Percentiles rank a stretch among this genome's conserved stretches.
phyloP scores from a whole-genome alignment of 345 rosid genomes.

The Eucalyptus pauciflora region DNA sequence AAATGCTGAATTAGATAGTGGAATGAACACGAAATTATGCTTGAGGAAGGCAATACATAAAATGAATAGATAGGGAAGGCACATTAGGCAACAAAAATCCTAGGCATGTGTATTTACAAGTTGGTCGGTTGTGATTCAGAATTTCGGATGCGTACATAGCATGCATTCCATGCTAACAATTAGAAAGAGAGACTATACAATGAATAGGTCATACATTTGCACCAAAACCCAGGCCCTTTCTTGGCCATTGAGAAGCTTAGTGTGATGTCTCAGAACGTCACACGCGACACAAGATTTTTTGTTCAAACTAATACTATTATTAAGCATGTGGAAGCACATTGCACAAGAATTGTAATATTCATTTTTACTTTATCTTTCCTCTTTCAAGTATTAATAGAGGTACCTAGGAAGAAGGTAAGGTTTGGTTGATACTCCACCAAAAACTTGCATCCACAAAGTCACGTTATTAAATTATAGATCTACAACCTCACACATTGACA shows the following conservation, averaged over 20 bases:
- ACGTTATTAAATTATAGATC: fast-evolving
- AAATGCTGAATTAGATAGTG: background rate
- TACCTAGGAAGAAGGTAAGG: background rate
- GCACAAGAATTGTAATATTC: background rate
- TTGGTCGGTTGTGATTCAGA: background rate
- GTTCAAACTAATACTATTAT: background rate
- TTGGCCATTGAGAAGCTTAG: too few species aligned
- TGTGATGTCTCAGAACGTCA: background rate
- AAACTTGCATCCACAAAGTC: background rate
- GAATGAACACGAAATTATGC: background rate
- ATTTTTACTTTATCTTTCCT: background rate
- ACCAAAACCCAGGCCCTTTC: background rate
- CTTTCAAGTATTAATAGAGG: background rate
- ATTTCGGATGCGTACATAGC: background rate
- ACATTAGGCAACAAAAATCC: background rate
- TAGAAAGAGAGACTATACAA: background rate
- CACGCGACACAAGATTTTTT: background rate
- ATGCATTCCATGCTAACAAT: background rate
- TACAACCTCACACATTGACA: background rate
- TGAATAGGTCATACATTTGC: background rate
- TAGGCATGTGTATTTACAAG: background rate
- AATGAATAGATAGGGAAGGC: background rate
- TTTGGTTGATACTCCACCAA: background rate
- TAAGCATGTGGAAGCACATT: background rate
- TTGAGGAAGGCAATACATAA: background rate